Percentiles rank a stretch among this genome's conserved stretches.
Evolutionary conservation across 2,329 filamentous ascomycete species (phyloP).

Genomic region (Sordariomycetes sp.): DNA sequence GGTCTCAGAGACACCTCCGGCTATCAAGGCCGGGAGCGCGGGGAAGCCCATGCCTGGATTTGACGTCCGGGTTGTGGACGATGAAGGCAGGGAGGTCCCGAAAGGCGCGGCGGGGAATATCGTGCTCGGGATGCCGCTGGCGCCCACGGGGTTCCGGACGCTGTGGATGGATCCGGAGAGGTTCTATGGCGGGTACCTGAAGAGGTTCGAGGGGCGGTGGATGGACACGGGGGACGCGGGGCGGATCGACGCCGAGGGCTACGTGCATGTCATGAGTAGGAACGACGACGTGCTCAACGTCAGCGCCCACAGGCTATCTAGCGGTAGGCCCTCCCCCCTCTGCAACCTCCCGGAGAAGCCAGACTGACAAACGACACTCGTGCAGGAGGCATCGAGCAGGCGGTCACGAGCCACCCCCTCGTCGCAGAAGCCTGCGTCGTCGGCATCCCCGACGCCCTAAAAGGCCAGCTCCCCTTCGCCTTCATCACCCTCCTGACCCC

Average conservation of each 20-base stretch:
- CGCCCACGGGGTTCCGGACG: constrained; percentile 74
- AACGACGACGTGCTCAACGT: constrained; percentile 89
- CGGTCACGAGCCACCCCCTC: constrained; percentile 64
- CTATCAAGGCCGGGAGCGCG: constrained; percentile 66
- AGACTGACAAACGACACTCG: background rate
- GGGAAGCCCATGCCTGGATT: constrained; percentile 89
- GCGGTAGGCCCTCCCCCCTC: constrained; percentile 37
- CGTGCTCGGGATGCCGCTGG: constrained; percentile 68
- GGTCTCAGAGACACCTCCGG: constrained; percentile 23
- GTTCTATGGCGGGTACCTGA: constrained; percentile 76
- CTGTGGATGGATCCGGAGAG: constrained; percentile 77
- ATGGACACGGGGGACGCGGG: constrained; percentile 87
- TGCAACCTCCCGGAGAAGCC: constrained; percentile 5
- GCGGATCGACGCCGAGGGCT: constrained; percentile 64
- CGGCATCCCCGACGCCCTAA: constrained; percentile 71
- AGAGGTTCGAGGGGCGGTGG: constrained; percentile 70
- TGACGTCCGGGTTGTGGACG: constrained; percentile 73
- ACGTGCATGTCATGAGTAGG: constrained; percentile 50
- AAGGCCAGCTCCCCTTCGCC: constrained; percentile 85
- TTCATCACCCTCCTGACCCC: constrained; percentile 50
- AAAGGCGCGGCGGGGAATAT: constrained; percentile 80
- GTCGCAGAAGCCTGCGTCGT: constrained; percentile 81
- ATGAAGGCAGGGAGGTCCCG: constrained; percentile 59
- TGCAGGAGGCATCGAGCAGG: constrained; percentile 76
- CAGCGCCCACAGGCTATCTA: constrained; percentile 83